Conservation (phyloP, 495 filamentous ascomycete species). For the Zalerion maritima region DNA sequence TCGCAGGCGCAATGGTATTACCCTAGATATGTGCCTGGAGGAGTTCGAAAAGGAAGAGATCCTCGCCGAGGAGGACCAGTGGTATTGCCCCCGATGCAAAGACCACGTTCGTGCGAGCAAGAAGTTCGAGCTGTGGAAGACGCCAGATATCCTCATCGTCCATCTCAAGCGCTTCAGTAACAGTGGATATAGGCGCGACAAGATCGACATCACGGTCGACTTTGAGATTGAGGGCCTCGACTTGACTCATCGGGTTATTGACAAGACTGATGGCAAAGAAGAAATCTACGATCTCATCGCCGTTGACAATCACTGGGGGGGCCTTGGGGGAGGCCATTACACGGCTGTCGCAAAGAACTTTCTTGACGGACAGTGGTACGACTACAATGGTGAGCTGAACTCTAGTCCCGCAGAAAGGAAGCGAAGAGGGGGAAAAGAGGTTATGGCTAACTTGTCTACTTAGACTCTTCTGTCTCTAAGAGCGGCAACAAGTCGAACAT, state of each 20-base stretch:
- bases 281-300: conserved; percentile 84
- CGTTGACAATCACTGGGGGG: conserved; percentile 89
- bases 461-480: conserved; percentile 56
- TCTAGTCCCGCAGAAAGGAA: background rate
- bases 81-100: conserved; percentile 94
- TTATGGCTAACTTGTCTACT: conserved; percentile 12
- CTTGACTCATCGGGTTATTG: conserved; percentile 59
- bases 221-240: conserved; percentile 85
- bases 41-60: conserved; percentile 91
- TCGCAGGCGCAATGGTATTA: conserved; percentile 55
- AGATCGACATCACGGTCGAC: conserved; percentile 80
- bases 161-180: conserved; percentile 92
- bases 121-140: conserved; percentile 93
- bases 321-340: conserved; percentile 86
- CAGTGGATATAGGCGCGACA: conserved; percentile 59
- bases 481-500: conserved; percentile 37
- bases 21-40: conserved; percentile 78
- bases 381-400: conserved; percentile 70
- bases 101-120: conserved; percentile 83
- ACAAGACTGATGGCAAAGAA: conserved; percentile 61
- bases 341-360: conserved; percentile 90
- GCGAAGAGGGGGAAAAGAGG: no score
- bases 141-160: conserved; percentile 84
- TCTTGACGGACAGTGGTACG: conserved; percentile 72
- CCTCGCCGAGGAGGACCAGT: conserved; percentile 83